Conservation (phyloP, 2,329 filamentous ascomycete species). For the Aspergillus sp. region DNA sequence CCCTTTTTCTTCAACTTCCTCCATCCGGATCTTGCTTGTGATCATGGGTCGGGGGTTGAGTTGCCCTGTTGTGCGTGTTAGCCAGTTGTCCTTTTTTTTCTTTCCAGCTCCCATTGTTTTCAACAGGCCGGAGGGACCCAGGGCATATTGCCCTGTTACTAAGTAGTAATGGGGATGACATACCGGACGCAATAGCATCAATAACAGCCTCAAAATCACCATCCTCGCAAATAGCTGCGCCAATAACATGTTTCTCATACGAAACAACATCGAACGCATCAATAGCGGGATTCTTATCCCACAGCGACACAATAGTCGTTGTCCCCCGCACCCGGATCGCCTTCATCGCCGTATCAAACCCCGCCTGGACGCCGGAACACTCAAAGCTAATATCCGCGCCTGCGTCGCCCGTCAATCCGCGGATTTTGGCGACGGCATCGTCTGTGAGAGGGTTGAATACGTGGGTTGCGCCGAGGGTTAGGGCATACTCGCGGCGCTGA, state of each 20-base stretch:
- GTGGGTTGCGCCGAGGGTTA: constrained; percentile 55
- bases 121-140: not conserved
- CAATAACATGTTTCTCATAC: constrained; percentile 53
- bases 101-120: not conserved
- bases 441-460: constrained; percentile 52
- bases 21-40: constrained; percentile 57
- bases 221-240: constrained; percentile 49
- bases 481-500: constrained; percentile 53
- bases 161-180: constrained; percentile 1
- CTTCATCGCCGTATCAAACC: constrained; percentile 46
- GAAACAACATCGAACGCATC: constrained; percentile 55
- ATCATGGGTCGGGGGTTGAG: constrained; percentile 60
- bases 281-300: constrained; percentile 57
- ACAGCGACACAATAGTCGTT: constrained; percentile 63
- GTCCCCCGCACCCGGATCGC: constrained; percentile 56
- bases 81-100: not conserved
- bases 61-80: constrained; percentile 37
- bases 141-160: too few relatives aligned
- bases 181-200: constrained; percentile 42
- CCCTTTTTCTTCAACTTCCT: constrained; percentile 58
- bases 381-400: constrained; percentile 62
- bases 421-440: constrained; percentile 48
- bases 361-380: constrained; percentile 60
- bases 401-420: constrained; percentile 46
- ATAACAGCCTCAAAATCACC: constrained; percentile 62